phyloP scores from a whole-genome alignment of 2,329 filamentous ascomycete species.

The Elsinoe necatrix region DNA sequence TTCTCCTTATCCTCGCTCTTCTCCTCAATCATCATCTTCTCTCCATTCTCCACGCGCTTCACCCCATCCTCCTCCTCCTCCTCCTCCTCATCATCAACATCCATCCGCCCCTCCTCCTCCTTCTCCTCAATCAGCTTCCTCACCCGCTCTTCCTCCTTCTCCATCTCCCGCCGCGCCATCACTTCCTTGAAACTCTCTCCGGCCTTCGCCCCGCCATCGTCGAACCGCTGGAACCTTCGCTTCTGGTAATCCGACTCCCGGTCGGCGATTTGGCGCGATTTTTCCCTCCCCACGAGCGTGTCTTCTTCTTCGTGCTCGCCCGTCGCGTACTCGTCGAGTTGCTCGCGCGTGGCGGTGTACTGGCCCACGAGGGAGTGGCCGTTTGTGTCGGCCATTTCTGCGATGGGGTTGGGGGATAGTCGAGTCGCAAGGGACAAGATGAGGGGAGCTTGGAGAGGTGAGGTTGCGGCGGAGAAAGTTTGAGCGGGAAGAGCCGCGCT shows the following conservation, averaged over 20 bases:
- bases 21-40: constrained; percentile 60
- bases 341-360: constrained; percentile 84
- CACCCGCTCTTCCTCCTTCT: constrained; percentile 87
- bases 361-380: constrained; percentile 75
- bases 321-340: constrained; percentile 88
- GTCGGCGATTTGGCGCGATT: constrained; percentile 81
- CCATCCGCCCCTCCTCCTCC: constrained; percentile 47
- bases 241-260: constrained; percentile 98
- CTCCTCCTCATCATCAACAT: constrained; percentile 63
- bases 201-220: constrained; percentile 55
- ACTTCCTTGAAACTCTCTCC: constrained; percentile 78
- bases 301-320: constrained; percentile 92
- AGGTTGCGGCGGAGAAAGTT: constrained; percentile 1
- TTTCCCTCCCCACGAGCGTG: constrained; percentile 74
- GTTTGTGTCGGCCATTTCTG: constrained; percentile 44
- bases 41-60: constrained; percentile 55
- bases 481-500: background rate
- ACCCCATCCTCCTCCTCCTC: constrained; percentile 68
- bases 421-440: background rate
- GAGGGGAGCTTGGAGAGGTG: background rate
- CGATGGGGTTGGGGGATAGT: background rate
- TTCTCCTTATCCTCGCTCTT: constrained; percentile 68
- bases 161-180: constrained; percentile 83
- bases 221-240: constrained; percentile 79
- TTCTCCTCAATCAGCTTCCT: constrained; percentile 70